These are phyloP conservation scores for Cladosporium sp. DNA, from an alignment of 2,329 filamentous ascomycete species.

Conservation along the genomic window DNA sequence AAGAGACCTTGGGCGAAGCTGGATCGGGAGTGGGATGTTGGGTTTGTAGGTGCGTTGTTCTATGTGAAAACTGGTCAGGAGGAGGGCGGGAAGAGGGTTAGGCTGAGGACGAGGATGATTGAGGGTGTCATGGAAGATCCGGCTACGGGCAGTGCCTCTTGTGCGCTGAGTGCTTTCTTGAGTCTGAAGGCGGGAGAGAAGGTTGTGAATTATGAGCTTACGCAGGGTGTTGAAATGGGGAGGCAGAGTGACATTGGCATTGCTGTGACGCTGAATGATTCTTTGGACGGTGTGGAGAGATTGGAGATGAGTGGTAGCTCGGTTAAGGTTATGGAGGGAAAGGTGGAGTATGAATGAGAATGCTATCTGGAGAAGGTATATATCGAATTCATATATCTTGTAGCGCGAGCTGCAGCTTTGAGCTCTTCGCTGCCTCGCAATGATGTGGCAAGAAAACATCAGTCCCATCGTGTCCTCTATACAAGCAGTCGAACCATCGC, in stretches of 20 bases:
- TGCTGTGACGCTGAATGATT: slow-evolving; percentile 38
- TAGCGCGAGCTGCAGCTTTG: too few species aligned
- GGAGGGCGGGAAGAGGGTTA: background rate
- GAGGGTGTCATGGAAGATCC: slow-evolving; percentile 41
- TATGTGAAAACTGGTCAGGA: slow-evolving; percentile 41
- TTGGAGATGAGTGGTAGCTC: slow-evolving; percentile 42
- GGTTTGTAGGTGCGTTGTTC: slow-evolving; percentile 56
- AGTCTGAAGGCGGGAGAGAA: slow-evolving; percentile 35
- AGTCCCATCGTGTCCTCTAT: too few species aligned
- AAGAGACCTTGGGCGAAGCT: slow-evolving; percentile 34
- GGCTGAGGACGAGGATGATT: slow-evolving; percentile 13
- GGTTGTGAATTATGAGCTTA: slow-evolving; percentile 38
- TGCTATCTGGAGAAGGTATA: too few species aligned
- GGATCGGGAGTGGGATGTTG: slow-evolving; percentile 49
- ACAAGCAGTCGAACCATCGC: too few species aligned
- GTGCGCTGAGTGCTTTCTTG: slow-evolving; percentile 42
- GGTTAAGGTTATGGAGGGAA: slow-evolving; percentile 41
- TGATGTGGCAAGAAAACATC: too few species aligned
- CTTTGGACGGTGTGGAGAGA: slow-evolving; percentile 33
- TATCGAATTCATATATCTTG: too few species aligned
- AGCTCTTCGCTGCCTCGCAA: too few species aligned
- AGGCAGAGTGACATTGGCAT: slow-evolving; percentile 47
- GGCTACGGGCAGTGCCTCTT: slow-evolving; percentile 49
- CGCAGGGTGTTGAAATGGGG: slow-evolving; percentile 52
- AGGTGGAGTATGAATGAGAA: slow-evolving; percentile 7